phyloP scores from a whole-genome alignment of 1,139 yeast species.

The Nakaseomyces nivariensis region DNA sequence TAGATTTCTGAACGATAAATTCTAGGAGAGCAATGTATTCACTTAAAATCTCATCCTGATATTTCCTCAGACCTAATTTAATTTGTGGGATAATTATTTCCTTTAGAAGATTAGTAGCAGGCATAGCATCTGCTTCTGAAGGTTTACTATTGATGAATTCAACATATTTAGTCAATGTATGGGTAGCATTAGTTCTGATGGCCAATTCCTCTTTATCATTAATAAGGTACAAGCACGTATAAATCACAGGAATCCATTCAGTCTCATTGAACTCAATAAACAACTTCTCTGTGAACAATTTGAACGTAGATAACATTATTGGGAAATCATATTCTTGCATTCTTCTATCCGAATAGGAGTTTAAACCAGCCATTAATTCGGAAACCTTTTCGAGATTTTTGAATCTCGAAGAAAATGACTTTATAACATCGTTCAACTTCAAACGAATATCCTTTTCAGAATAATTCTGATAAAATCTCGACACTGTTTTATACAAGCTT shows the following conservation, averaged over 20 bases:
- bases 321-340: constrained; percentile 76
- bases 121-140: constrained; percentile 31
- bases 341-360: constrained; percentile 54
- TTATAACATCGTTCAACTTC: constrained; percentile 50
- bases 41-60: constrained; percentile 52
- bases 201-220: constrained; percentile 76
- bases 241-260: constrained; percentile 77
- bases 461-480: constrained; percentile 51
- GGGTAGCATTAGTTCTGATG: constrained; percentile 68
- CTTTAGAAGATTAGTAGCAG: constrained; percentile 40
- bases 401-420: constrained; percentile 48
- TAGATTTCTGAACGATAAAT: constrained; percentile 46
- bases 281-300: constrained; percentile 47
- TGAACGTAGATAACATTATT: constrained; percentile 59
- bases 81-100: constrained; percentile 55
- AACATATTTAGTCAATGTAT: constrained; percentile 52
- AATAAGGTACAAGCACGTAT: constrained; percentile 59
- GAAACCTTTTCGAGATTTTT: constrained; percentile 39
- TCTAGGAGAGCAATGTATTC: constrained; percentile 63
- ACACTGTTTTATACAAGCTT: constrained; percentile 44
- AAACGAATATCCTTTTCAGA: constrained; percentile 52
- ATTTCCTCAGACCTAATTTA: constrained; percentile 57
- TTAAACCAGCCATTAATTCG: constrained; percentile 48
- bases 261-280: constrained; percentile 37
- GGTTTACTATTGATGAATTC: constrained; percentile 42